Evolutionary conservation across 2,329 filamentous ascomycete genomes (phyloP), one percentile per base, ranked within the genome.

Genomic region (Fusarium illudens): DNA sequence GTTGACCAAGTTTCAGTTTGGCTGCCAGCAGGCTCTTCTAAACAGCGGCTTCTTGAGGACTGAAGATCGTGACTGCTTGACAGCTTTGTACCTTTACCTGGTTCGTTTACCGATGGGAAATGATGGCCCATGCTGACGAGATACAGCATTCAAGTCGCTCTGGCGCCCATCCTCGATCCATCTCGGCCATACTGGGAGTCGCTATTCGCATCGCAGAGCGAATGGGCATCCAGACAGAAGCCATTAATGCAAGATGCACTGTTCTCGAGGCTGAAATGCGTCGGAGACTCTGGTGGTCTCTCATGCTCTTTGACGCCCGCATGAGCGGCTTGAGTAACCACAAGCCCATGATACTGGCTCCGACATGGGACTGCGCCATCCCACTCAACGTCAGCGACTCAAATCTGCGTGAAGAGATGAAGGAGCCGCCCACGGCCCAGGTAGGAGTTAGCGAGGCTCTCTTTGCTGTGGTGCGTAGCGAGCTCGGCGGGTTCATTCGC

Each of bases 271-370:
- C 82, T 2, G 88, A 90, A 75, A 82, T 89, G 79, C 83, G 87
- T 12, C 83, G 88, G 29, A 78, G 88, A 32, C 79, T 90, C 0
- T 90, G 87, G 87, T 90, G 87, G 88, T 80, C 85, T 0, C 75
- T 91, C 1, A 75, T 86, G 0, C 73, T 86, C 4, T 86, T 89
- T 58, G 89, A 91, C 68, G 75, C 76, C 46, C 86, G 88, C 15
- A 81, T 88, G 12, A 77, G 83, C 65, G 87, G 89, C 65, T 72
- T 89, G 61, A 73, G 81, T 2, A 78, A 82, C 27, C 77, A 72
- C 36, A 78, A 77, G 10, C 63, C 67, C 4, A 62, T 75, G 0
- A 65, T 62, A 1, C 67, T 82, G 1, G 49, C 57, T 2, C 80
- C 80, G 0, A 75, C 71, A 0, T 83, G 81, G 80, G 78, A 84